Evolutionary conservation across 148 eudicot species (phyloP), one percentile per base, ranked within the genome.

Genomic region (Rhododendron kiyosumense): DNA sequence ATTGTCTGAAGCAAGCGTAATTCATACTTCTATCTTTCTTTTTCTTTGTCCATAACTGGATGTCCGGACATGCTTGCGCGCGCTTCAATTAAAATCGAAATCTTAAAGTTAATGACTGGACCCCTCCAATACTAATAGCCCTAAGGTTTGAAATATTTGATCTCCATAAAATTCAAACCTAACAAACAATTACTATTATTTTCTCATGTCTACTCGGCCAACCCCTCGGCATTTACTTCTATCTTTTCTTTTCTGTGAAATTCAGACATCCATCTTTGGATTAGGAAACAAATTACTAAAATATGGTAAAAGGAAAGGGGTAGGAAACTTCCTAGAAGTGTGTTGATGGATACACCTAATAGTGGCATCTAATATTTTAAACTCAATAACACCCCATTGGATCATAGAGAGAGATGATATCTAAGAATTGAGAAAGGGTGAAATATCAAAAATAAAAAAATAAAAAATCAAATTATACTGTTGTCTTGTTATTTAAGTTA

Each of bases 41-140:
- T 59, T 59, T 51, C 54, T 11, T 51, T 13, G 54, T 13, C 10
- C 0, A 0, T 13, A 49, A 13, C 15, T 3, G 3, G 54, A 13
- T 51, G 54, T 13, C 15, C 15, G 17, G 4, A 51, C 15, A 51
- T 51, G 17, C 4, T 51, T 13, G 17, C 1, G 4, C 15, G 1
- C 54, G 17, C 17, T 2, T 51, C 17, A 0, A 0, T 17, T 51
- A 51, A 51, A 11, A 51, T 51, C 2, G 3, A 13, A 0, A 2
- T 51, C 17, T 0, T 51, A 0, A 51, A 13, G 4, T 51, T 51
- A 51, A 51, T 51, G 0, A 13, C 2, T 2, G 0, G 0, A 10
- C 17, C 3, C 15, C 4, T 51, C 17, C 4, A 2, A 0, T 51
- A 51, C 17, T 51, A 51, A 2, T 46, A 46, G 49, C 11, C 2